A percentile compares a stretch with the other conserved stretches of the same genome.
These are phyloP conservation scores for Ceratobasidium sp. DNA, from an alignment of 1,284 basidiomycete genomes.

Conservation along the genomic window DNA sequence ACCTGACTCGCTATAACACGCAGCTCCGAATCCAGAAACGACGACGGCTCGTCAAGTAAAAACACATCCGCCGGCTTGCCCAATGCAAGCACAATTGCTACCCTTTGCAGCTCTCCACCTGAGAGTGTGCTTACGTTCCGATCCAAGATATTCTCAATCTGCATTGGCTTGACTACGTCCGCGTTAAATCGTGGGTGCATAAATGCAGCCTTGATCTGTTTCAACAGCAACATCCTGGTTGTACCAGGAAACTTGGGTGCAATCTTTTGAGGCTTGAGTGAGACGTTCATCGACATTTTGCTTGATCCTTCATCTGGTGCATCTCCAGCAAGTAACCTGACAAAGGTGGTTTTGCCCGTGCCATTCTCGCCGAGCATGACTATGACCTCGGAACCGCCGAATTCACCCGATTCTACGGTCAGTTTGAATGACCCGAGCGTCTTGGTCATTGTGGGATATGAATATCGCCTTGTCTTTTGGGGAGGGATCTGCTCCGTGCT, in stretches of 20 bases:
- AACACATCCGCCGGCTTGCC: slow-evolving; percentile 88
- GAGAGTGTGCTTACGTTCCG: slow-evolving; percentile 96
- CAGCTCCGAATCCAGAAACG: slow-evolving; percentile 95
- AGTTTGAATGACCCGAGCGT: slow-evolving; percentile 94
- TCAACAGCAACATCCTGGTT: slow-evolving; percentile 92
- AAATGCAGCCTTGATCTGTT: slow-evolving; percentile 92
- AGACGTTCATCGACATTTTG: slow-evolving; percentile 82
- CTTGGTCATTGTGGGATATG: slow-evolving; percentile 95
- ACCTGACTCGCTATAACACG: slow-evolving; percentile 97
- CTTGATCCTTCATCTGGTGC: slow-evolving; percentile 85
- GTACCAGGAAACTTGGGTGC: slow-evolving; percentile 95
- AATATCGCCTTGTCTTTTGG: slow-evolving; percentile 86
- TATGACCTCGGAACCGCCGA: slow-evolving; percentile 96
- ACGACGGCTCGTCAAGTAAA: slow-evolving; percentile 77
- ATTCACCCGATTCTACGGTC: slow-evolving; percentile 84
- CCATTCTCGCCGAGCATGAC: slow-evolving; percentile 98
- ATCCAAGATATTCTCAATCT: slow-evolving; percentile 89
- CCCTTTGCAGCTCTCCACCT: slow-evolving; percentile 95
- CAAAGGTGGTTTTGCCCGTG: slow-evolving; percentile 97
- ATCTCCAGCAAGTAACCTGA: slow-evolving; percentile 90
- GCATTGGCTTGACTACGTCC: slow-evolving; percentile 97
- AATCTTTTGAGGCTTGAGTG: slow-evolving; percentile 95
- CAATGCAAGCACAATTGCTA: slow-evolving; percentile 91
- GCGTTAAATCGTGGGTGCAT: slow-evolving; percentile 98
- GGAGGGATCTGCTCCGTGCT: slow-evolving; percentile 86